Base-by-base conservation (phyloP, 257 asterid species). In the Primulina huaijiensis region DNA sequence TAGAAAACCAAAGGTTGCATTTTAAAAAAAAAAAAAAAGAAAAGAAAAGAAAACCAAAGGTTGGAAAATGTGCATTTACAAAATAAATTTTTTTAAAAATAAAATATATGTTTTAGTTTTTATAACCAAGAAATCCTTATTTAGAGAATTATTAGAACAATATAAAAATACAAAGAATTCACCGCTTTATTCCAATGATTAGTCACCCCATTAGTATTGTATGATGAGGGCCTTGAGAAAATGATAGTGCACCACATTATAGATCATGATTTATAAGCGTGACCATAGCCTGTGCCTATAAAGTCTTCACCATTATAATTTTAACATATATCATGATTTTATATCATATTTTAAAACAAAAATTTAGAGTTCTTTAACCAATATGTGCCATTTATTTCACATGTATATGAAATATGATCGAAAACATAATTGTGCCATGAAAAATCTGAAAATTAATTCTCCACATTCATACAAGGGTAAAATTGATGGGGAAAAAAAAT, bases 221-320 rank as follows among this genome's bases (percentile, higher is more conserved):
- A 76, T 81, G 62, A 78, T 71, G 68, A 56, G 35, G 70, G 29
- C 52, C 38, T 50, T 23, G 59, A 58, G 52, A 27, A 58, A 40
- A 37, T 59, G 71, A 72, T 68, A 63, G 59, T 72, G 70, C 70
- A 65, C 30, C 37, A 21, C 50, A 75, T 64, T 72, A 20, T 68
- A 65, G 50, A 50, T 63, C 77, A 80, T 83, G 67, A 80, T 78
- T 80, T 62, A 59, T 56, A 70, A 75, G 85, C 83, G 80, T 80
- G 83, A 67, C 69, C 3, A 21, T 16, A 33, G 62, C 56, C 62
- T 72, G 59, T 62, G 59, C 69, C 52, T 35, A 5, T 43, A 77
- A 74, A 74, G 67, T 72, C 68, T 27, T 63, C 75, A 11, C 12
- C 66, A 46, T 76, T 73, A 59, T 69, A 37, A 58, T 50, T 27